Evolutionary conservation across 768 basidiomycete species (phyloP).

Genomic region (Pisolithus orientalis): DNA sequence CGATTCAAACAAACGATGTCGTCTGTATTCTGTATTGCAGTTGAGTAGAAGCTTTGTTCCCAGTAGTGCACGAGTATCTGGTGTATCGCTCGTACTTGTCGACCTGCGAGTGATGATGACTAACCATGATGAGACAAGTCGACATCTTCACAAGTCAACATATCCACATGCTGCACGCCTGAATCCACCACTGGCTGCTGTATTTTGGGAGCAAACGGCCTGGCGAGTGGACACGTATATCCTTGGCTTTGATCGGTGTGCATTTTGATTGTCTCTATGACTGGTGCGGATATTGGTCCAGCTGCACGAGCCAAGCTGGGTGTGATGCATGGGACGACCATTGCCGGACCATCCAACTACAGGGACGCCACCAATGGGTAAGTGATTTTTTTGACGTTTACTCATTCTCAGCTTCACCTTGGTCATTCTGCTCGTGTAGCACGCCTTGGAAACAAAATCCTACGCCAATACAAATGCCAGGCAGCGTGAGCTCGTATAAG

Average conservation of each 20-base stretch:
- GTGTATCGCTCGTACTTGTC: neutral
- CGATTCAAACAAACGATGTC: too few species aligned
- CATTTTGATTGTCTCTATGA: conserved; percentile 6
- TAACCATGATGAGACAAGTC: neutral
- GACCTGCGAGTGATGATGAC: neutral
- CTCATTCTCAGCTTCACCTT: neutral
- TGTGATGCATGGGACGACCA: conserved; percentile 7
- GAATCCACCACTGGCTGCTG: neutral
- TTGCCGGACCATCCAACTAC: conserved; percentile 11
- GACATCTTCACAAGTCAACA: neutral
- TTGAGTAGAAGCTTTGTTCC: neutral
- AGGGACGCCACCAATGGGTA: conserved; percentile 27
- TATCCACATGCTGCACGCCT: neutral
- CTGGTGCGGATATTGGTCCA: conserved; percentile 1
- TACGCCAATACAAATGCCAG: conserved; percentile 18
- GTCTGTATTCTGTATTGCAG: neutral
- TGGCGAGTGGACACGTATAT: neutral
- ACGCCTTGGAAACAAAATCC: conserved; percentile 14
- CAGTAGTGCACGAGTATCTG: neutral
- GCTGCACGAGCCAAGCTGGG: conserved; percentile 7
- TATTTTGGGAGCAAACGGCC: neutral
- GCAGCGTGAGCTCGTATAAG: conserved; percentile 10
- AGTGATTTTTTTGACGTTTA: conserved; percentile 4
- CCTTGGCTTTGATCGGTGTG: conserved; percentile 6
- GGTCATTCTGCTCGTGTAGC: conserved; percentile 4